Conservation (phyloP, 2,329 filamentous ascomycete species). For the Sporothrix pseudoabietina region DNA sequence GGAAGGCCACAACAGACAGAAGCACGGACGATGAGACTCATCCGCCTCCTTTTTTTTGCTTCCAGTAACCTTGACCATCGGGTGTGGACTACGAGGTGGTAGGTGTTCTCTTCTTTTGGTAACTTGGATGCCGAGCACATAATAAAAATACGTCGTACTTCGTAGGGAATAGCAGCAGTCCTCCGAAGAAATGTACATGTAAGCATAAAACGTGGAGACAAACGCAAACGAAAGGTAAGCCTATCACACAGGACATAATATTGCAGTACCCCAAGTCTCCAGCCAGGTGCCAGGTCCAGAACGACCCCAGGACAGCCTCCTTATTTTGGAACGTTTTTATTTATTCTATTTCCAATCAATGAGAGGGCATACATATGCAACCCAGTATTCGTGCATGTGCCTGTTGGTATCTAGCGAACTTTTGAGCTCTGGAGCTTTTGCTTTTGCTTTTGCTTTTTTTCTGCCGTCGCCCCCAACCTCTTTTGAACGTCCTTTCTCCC, state of each 20-base stretch:
- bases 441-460: background rate
- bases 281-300: background rate
- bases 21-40: too few relatives aligned
- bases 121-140: background rate
- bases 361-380: conserved; percentile 2
- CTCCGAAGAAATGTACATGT: background rate
- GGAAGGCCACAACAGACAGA: background rate
- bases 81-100: background rate
- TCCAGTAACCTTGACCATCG: background rate
- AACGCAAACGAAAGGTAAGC: background rate
- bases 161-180: background rate
- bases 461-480: background rate
- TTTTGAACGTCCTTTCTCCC: too few relatives aligned
- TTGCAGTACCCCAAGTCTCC: background rate
- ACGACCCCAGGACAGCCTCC: background rate
- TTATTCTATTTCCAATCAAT: background rate
- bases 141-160: background rate
- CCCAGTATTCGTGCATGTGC: background rate
- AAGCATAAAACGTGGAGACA: background rate
- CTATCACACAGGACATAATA: conserved; percentile 1
- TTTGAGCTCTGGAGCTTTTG: background rate
- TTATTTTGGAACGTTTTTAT: background rate
- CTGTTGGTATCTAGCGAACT: background rate
- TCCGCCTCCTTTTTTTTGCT: background rate
- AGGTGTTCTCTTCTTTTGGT: background rate